Evolutionary conservation across 441 rosid species (phyloP), one percentile per base, ranked within the genome.

Genomic region (Adansonia grandidieri): DNA sequence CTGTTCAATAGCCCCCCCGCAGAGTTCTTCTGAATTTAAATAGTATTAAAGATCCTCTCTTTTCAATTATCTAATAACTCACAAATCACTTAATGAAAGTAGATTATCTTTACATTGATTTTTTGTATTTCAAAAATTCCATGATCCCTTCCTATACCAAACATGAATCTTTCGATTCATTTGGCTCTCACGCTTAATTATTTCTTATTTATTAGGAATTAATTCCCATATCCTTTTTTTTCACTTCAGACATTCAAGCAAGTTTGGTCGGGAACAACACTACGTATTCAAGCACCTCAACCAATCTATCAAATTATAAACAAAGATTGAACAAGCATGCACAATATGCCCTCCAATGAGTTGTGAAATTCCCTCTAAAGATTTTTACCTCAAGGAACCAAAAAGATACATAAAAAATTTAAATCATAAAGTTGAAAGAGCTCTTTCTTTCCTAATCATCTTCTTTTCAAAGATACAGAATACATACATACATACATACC

Each of bases 391-490:
- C 61, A 56, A 56, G 61, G 24, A 56, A n/a, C 24, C 6, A 51
- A 51, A 73, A 48, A 17, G 10, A 64, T 47, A n/a, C 50, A 51
- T 48, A 6, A 75, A 66, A 37, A 53, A 53, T 48, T 63, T 68
- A 53, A 44, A 53, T 17, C 64, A 56, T 22, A 67, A 45, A 6
- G 69, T 45, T 40, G 50, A 65, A 9, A 60, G 48, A 56, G 50
- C 42, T 32, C 17, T 50, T 64, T 68, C 37, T 3, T 64, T 63
- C 78, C 78, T 75, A 75, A 47, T 58, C 78, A 75, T 22, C 54
- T 45, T 61, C 61, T 7, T 50, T 58, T 10, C 32, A 24, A 48
- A 73, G 76, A 74, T 64, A 76, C 64, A 64, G 42, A 24, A 48
- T 48, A 51, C 42, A 24, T 13, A 13, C 57, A 44, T 71, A 77